Evolutionary conservation across 2,329 filamentous ascomycete genomes (phyloP).

Genomic region (Colletotrichum sp.): DNA sequence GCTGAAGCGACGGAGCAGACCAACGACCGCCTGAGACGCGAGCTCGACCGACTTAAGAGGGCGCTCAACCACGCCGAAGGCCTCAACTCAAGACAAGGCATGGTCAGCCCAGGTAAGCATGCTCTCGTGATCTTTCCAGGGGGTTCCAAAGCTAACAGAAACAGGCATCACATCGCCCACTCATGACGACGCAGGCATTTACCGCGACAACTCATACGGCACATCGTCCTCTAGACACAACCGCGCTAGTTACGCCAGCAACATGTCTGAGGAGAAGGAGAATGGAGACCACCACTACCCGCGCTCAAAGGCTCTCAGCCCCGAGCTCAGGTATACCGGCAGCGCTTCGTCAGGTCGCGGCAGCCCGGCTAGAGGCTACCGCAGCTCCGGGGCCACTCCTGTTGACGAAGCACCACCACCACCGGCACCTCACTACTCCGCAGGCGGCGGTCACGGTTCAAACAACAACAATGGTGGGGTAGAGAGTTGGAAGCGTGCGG

Average conservation of each 20-base stretch:
- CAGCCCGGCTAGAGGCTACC: slow-evolving; percentile 63
- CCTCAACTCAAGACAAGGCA: slow-evolving; percentile 36
- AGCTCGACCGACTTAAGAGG: slow-evolving; percentile 92
- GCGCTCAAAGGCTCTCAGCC: slow-evolving; percentile 56
- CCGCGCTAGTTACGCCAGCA: slow-evolving; percentile 68
- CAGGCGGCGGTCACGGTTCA: slow-evolving; percentile 34
- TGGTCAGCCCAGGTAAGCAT: slow-evolving; percentile 30
- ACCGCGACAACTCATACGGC: slow-evolving; percentile 51
- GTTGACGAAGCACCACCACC: slow-evolving; percentile 15
- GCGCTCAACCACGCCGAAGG: slow-evolving; percentile 72
- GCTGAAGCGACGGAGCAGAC: slow-evolving; percentile 87
- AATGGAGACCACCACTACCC: slow-evolving; percentile 61
- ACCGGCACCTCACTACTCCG: neutral
- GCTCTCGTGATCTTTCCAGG: fast-evolving
- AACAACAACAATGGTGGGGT: slow-evolving; percentile 55
- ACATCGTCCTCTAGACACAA: slow-evolving; percentile 44
- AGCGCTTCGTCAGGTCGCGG: slow-evolving; percentile 61
- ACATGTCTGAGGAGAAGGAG: slow-evolving; percentile 78
- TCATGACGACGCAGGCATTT: slow-evolving; percentile 65
- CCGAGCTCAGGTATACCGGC: slow-evolving; percentile 57
- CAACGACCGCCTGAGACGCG: slow-evolving; percentile 82
- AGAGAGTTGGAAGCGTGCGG: slow-evolving; percentile 96
- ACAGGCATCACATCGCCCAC: slow-evolving; percentile 54
- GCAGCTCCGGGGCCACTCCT: slow-evolving; percentile 34
- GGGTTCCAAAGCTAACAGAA: neutral